Percentiles rank a stretch among this genome's conserved stretches.
Evolutionary conservation across 805 yeast species (phyloP).

Genomic region (Geotrichum ghanense): DNA sequence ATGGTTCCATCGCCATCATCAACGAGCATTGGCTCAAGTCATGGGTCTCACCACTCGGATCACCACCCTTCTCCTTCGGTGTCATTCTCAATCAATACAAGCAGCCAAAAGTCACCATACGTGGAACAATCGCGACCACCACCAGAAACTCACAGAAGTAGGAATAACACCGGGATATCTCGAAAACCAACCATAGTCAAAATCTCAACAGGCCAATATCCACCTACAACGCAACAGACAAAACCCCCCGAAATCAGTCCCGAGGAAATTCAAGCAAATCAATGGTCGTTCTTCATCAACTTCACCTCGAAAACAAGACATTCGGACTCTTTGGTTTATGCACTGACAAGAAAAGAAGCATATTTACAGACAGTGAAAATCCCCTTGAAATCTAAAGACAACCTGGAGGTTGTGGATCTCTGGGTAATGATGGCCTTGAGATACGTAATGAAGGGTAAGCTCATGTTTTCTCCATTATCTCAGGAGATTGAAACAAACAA

Average conservation of each 20-base stretch:
- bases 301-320: slow-evolving; percentile 8
- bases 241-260: neutral
- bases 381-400: neutral
- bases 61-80: neutral
- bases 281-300: slow-evolving; percentile 4
- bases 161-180: neutral
- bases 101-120: neutral
- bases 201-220: neutral
- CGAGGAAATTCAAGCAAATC: neutral
- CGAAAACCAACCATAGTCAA: neutral
- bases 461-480: slow-evolving; percentile 21
- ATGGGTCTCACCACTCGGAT: neutral
- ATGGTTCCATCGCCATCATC: neutral
- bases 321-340: slow-evolving; percentile 15
- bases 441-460: slow-evolving; percentile 17
- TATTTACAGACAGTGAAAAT: slow-evolving; percentile 15
- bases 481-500: neutral
- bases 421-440: slow-evolving; percentile 24
- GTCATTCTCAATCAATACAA: neutral
- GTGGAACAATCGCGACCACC: neutral
- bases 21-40: neutral
- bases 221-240: neutral
- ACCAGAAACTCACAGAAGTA: neutral
- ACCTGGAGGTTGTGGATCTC: slow-evolving; percentile 20
- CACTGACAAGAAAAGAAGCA: slow-evolving; percentile 21